Evolutionary conservation across 2,329 filamentous ascomycete genomes (phyloP).

Genomic region (Fusarium newnesense): DNA sequence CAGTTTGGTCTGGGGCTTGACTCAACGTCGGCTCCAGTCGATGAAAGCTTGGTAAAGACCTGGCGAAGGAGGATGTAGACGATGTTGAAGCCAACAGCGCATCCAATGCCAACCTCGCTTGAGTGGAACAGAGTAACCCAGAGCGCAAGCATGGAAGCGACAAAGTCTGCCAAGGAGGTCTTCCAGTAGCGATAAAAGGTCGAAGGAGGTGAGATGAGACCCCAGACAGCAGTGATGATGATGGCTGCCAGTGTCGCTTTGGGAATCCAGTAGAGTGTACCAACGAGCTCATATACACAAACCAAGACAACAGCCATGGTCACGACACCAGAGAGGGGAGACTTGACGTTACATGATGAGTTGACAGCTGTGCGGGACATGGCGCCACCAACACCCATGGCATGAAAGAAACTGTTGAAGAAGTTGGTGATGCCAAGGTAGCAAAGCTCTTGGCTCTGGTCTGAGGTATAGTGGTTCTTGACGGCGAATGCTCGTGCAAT

Average conservation of each 20-base stretch:
- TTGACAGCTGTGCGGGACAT: constrained; percentile 77
- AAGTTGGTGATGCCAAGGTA: constrained; percentile 72
- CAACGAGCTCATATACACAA: constrained; percentile 69
- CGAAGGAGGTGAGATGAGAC: constrained; percentile 66
- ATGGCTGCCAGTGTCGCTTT: constrained; percentile 73
- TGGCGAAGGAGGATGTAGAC: constrained; percentile 68
- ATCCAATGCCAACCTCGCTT: constrained; percentile 68
- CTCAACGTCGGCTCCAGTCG: constrained; percentile 44
- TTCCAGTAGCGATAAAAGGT: constrained; percentile 73
- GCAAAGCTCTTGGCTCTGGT: constrained; percentile 72
- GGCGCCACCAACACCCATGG: constrained; percentile 72
- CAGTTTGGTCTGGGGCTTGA: constrained; percentile 42
- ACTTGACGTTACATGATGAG: constrained; percentile 70
- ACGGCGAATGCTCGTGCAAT: constrained; percentile 72
- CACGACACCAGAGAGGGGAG: constrained; percentile 68
- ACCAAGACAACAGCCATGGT: constrained; percentile 71
- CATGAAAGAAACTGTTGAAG: constrained; percentile 72
- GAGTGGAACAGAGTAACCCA: constrained; percentile 72
- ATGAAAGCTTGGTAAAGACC: constrained; percentile 60
- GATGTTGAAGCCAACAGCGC: constrained; percentile 71
- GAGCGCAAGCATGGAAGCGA: constrained; percentile 70
- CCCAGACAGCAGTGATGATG: constrained; percentile 73
- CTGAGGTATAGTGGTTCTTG: constrained; percentile 70
- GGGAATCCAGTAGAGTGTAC: constrained; percentile 74
- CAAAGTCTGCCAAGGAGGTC: constrained; percentile 72